Percentiles rank a stretch among this genome's conserved stretches.
phyloP scores from a whole-genome alignment of 805 yeast genomes.

The Pichia paraexigua region DNA sequence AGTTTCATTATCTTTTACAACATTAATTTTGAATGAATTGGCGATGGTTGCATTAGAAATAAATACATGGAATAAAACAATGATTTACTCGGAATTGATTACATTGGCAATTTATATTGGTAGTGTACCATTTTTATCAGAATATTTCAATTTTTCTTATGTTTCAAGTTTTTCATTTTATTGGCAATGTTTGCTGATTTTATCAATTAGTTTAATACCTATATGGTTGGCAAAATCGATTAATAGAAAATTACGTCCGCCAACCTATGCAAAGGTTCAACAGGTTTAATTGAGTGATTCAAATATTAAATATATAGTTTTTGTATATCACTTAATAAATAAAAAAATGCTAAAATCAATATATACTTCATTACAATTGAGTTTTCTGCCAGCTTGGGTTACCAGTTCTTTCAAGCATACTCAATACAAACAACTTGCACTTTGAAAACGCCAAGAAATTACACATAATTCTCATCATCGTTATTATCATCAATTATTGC shows the following conservation, averaged over 20 bases:
- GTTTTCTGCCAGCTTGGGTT: too few species aligned
- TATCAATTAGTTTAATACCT: slow-evolving; percentile 71
- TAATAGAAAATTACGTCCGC: slow-evolving; percentile 76
- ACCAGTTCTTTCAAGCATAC: too few species aligned
- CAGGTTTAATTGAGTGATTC: slow-evolving; percentile 37
- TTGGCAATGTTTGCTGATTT: slow-evolving; percentile 62
- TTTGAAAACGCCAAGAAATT: background rate
- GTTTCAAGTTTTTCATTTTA: slow-evolving; percentile 41
- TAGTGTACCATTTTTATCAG: slow-evolving; percentile 76
- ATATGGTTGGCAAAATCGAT: slow-evolving; percentile 81
- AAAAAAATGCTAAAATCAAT: too few species aligned
- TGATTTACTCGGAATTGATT: slow-evolving; percentile 64
- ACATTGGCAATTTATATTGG: slow-evolving; percentile 62
- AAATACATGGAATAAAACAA: slow-evolving; percentile 79
- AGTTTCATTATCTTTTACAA: slow-evolving; percentile 84
- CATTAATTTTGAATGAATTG: slow-evolving; percentile 75
- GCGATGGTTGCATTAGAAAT: slow-evolving; percentile 91
- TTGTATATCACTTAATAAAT: too few species aligned
- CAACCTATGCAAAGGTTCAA: slow-evolving; percentile 95
- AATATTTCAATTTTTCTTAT: slow-evolving; percentile 73
- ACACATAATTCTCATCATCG: background rate
- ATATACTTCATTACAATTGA: too few species aligned
- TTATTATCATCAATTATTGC: background rate
- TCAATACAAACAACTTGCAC: background rate
- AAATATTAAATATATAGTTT: too few species aligned